phyloP scores from a whole-genome alignment of 139 green algal genomes.

The Pleodorina starrii region DNA sequence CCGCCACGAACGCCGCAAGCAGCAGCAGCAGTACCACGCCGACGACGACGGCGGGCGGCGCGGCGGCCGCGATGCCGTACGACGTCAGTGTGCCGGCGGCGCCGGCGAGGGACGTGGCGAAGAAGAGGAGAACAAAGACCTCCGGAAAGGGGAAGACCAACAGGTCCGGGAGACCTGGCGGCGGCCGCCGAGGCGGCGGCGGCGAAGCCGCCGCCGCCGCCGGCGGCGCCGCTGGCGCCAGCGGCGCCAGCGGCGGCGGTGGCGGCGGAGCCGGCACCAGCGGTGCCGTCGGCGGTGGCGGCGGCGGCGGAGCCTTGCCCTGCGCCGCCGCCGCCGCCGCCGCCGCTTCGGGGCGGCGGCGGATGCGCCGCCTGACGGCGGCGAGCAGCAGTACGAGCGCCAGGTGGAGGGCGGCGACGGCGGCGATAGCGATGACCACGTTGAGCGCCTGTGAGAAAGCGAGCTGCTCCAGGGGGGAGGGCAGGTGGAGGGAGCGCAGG shows the following conservation, averaged over 20 bases:
- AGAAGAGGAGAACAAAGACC: background rate
- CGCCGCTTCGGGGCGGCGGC: background rate
- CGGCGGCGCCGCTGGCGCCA: too few relatives aligned
- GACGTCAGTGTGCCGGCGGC: background rate
- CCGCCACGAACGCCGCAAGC: background rate
- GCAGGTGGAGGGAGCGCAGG: background rate
- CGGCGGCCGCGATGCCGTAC: background rate
- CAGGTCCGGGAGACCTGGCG: background rate
- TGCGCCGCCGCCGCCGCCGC: background rate
- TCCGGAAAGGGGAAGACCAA: slow-evolving; percentile 37
- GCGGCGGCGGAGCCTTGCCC: background rate
- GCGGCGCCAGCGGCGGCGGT: too few relatives aligned
- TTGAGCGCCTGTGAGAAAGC: slow-evolving; percentile 29
- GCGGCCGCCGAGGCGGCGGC: background rate
- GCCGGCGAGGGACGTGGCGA: background rate
- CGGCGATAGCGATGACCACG: background rate
- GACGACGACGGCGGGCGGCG: background rate
- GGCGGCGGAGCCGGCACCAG: background rate
- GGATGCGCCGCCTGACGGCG: too few relatives aligned
- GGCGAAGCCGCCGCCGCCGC: background rate
- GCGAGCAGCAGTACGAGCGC: background rate
- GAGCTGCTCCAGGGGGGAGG: background rate
- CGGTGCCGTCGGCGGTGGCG: background rate
- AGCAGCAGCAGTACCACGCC: background rate
- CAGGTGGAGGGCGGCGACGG: background rate